These are phyloP conservation scores for Histomonas meleagridis DNA, from an alignment of 208 protist species.

Conservation along the genomic window DNA sequence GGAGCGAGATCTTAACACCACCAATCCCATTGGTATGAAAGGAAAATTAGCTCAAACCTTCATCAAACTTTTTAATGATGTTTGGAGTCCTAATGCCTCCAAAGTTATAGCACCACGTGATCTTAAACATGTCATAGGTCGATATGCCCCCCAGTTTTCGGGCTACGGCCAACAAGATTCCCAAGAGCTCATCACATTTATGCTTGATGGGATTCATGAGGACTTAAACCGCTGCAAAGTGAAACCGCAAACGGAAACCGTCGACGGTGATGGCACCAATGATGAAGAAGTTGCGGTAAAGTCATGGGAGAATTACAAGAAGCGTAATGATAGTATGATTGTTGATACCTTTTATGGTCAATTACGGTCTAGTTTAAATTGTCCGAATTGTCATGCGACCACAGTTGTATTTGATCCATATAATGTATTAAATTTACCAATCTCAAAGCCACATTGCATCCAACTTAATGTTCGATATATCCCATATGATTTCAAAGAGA, in stretches of 20 bases:
- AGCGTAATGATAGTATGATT: not conserved
- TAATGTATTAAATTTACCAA: not conserved
- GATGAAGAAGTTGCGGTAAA: not conserved
- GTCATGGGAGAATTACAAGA: not conserved
- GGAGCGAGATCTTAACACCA: conserved; percentile 37
- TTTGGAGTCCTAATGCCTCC: conserved; percentile 34
- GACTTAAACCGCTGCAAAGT: conserved; percentile 64
- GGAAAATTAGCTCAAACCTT: conserved; percentile 41
- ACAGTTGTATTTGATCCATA: conserved; percentile 21
- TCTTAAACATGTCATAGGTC: not conserved
- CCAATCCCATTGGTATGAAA: conserved; percentile 36
- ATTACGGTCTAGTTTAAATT: not conserved
- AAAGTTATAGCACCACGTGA: not conserved
- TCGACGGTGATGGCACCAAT: conserved; percentile 18
- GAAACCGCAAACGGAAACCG: not conserved
- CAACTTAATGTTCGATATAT: not conserved
- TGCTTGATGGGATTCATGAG: conserved; percentile 71
- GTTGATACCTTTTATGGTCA: not conserved
- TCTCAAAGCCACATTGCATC: not conserved
- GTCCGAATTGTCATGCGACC: not conserved
- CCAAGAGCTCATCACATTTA: conserved; percentile 54
- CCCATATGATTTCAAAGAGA: not conserved
- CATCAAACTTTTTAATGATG: conserved; percentile 7
- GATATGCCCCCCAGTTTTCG: not conserved
- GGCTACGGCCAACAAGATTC: conserved; percentile 46